phyloP scores from a whole-genome alignment of 768 basidiomycete genomes.

The Glaciozyma martinii region DNA sequence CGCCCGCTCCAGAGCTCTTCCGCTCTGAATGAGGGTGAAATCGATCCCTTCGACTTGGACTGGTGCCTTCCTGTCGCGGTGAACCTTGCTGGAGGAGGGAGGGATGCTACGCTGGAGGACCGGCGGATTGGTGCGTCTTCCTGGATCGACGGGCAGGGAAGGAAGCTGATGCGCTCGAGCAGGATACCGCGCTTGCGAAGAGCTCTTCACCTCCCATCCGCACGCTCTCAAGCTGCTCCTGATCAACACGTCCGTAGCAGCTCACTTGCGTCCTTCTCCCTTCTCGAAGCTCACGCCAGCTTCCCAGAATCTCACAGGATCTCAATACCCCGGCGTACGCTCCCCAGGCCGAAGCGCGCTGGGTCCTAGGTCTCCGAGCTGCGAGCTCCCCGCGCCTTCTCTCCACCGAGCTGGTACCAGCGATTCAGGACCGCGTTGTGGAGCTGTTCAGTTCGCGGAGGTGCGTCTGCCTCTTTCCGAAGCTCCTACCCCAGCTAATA shows the following conservation, averaged over 20 bases:
- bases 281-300: background rate
- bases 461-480: background rate
- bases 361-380: constrained; percentile 5
- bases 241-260: constrained; percentile 19
- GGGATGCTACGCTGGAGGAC: background rate
- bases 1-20: background rate
- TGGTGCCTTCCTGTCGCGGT: constrained; percentile 8
- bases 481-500: background rate
- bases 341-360: background rate
- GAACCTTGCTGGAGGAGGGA: constrained; percentile 10
- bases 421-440: constrained; percentile 10
- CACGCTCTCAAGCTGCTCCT: constrained; percentile 23
- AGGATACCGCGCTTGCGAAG: constrained; percentile 24
- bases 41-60: background rate
- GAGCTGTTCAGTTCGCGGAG: background rate
- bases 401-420: constrained; percentile 1
- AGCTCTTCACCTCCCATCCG: constrained; percentile 6
- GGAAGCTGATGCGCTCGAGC: background rate
- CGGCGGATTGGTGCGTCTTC: constrained; percentile 8
- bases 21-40: background rate
- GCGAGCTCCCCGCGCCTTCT: background rate
- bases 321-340: background rate
- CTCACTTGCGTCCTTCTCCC: background rate
- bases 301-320: constrained; percentile 3
- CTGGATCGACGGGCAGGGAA: background rate